These are phyloP conservation scores for Lathyrus sativus DNA, from an alignment of 306 rosid genomes.

Conservation along the genomic window DNA sequence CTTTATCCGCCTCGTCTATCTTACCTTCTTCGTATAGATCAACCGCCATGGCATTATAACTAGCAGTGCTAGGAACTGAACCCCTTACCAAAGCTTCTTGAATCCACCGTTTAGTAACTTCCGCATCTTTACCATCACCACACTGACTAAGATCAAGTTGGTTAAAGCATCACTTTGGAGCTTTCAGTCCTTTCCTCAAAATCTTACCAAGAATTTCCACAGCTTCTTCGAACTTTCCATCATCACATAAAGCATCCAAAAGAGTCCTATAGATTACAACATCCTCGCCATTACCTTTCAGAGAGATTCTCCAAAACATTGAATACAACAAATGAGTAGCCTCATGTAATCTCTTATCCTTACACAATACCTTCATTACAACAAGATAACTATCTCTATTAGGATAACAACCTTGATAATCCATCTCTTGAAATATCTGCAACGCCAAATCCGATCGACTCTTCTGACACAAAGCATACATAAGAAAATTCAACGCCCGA, in stretches of 20 bases:
- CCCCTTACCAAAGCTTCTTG: constrained; percentile 57
- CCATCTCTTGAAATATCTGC: constrained; percentile 58
- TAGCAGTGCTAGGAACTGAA: constrained; percentile 49
- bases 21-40: constrained; percentile 54
- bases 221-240: constrained; percentile 52
- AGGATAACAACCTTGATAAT: constrained; percentile 54
- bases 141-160: constrained; percentile 40
- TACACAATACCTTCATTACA: constrained; percentile 57
- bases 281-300: constrained; percentile 59
- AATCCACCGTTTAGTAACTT: constrained; percentile 39
- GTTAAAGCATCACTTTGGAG: constrained; percentile 46
- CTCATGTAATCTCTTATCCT: constrained; percentile 55
- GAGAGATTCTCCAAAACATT: constrained; percentile 66
- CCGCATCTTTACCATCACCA: constrained; percentile 32
- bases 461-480: constrained; percentile 50
- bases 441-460: constrained; percentile 52
- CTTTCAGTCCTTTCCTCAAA: constrained; percentile 62
- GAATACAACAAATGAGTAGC: constrained; percentile 61
- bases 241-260: constrained; percentile 57
- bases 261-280: constrained; percentile 54
- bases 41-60: constrained; percentile 55
- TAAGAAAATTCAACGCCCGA: constrained; percentile 51
- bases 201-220: constrained; percentile 52
- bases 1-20: constrained; percentile 46
- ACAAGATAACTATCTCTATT: constrained; percentile 52